Percentiles rank a stretch among this genome's conserved stretches.
Conservation (phyloP, 2,329 filamentous ascomycete genomes). For the Aureobasidium sp. region DNA sequence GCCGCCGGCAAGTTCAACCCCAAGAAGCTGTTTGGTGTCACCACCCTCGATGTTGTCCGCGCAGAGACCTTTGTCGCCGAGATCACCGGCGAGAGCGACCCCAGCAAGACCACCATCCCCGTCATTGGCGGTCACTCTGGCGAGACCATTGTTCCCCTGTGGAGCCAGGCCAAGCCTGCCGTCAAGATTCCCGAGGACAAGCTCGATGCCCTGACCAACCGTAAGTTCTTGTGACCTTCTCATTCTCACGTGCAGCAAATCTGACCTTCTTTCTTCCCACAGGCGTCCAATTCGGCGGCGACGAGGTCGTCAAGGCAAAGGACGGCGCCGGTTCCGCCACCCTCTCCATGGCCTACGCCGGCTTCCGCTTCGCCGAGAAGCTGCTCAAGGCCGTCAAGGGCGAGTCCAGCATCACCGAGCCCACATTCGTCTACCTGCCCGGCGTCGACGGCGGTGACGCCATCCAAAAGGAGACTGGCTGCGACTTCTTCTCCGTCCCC, state of each 20-base stretch:
- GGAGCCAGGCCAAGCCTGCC: conserved; percentile 79
- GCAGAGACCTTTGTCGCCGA: conserved; percentile 93
- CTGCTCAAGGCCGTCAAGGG: conserved; percentile 82
- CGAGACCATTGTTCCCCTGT: conserved; percentile 94
- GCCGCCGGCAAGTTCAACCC: conserved; percentile 86
- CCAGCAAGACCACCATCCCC: conserved; percentile 75
- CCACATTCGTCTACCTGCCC: conserved; percentile 90
- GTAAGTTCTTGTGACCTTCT: conserved; percentile 38
- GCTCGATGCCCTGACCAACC: conserved; percentile 83
- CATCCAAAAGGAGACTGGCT: conserved; percentile 73
- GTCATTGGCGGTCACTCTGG: conserved; percentile 97
- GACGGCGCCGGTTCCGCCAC: conserved; percentile 85
- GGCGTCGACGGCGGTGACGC: conserved; percentile 82
- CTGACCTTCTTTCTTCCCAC: background rate
- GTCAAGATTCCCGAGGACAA: conserved; percentile 82
- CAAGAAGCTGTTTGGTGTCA: conserved; percentile 95
- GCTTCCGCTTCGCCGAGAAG: conserved; percentile 92
- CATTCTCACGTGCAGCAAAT: too few species aligned
- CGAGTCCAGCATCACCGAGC: conserved; percentile 88
- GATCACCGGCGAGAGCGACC: conserved; percentile 73
- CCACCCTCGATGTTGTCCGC: conserved; percentile 95
- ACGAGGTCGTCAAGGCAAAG: conserved; percentile 94
- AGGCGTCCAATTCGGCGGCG: conserved; percentile 92
- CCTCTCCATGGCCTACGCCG: conserved; percentile 91
- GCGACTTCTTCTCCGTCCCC: conserved; percentile 92